Percentiles rank a stretch among this genome's conserved stretches.
Conservation (phyloP, 805 yeast genomes). For the Ogataea paradorogensis region DNA sequence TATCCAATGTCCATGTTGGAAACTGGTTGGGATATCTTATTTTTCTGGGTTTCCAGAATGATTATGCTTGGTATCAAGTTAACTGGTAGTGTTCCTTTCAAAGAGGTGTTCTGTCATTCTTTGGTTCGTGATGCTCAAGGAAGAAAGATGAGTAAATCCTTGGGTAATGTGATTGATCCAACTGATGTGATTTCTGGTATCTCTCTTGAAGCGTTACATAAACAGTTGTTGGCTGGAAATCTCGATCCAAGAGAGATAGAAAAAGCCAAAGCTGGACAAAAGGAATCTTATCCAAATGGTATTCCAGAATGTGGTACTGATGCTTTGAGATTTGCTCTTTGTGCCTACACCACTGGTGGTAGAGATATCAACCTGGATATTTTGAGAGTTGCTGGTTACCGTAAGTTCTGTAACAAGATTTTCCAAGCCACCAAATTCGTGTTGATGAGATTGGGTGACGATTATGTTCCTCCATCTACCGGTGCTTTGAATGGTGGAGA, state of each 20-base stretch:
- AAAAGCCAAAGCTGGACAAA: slow-evolving; percentile 86
- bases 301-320: slow-evolving; percentile 99
- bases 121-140: slow-evolving; percentile 99
- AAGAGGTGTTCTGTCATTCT: slow-evolving; percentile 97
- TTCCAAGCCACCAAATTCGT: slow-evolving; percentile 98
- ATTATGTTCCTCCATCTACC: slow-evolving; percentile 74
- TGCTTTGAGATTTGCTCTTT: slow-evolving; percentile 94
- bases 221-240: slow-evolving; percentile 75
- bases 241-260: slow-evolving; percentile 84
- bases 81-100: slow-evolving; percentile 89
- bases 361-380: slow-evolving; percentile 96
- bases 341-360: slow-evolving; percentile 98
- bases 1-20: slow-evolving; percentile 93
- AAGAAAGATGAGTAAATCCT: slow-evolving; percentile 96
- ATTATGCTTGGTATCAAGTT: slow-evolving; percentile 84
- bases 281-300: slow-evolving; percentile 88
- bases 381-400: slow-evolving; percentile 95
- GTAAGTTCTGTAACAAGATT: slow-evolving; percentile 99
- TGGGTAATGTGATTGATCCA: slow-evolving; percentile 97
- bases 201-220: slow-evolving; percentile 72
- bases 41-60: slow-evolving; percentile 99
- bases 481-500: slow-evolving; percentile 67
- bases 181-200: slow-evolving; percentile 91
- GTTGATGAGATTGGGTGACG: slow-evolving; percentile 86
- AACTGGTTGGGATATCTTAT: slow-evolving; percentile 98